Evolutionary conservation across 139 green algal species (phyloP).

Genomic region (Volvox reticuliferus): DNA sequence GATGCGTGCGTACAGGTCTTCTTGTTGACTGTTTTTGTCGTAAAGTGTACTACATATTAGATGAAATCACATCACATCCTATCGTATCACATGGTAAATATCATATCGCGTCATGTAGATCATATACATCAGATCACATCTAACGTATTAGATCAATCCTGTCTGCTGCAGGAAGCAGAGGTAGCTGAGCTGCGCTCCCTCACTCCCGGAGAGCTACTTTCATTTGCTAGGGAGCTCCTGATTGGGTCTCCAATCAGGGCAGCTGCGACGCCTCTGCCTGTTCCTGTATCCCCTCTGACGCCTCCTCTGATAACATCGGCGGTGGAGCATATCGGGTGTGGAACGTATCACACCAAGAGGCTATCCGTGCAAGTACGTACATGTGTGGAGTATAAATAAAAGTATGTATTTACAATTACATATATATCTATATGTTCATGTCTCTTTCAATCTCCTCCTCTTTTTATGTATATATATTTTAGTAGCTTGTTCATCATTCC

Average conservation of each 20-base stretch:
- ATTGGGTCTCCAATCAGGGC: neutral
- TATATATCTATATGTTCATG: neutral
- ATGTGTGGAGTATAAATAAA: neutral
- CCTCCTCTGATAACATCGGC: neutral
- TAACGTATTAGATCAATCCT: too few species aligned
- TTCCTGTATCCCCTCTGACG: slow-evolving; percentile 45
- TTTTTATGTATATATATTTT: neutral
- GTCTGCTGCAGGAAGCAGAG: slow-evolving; percentile 62
- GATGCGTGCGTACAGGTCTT: too few species aligned
- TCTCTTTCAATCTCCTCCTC: neutral
- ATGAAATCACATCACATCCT: neutral
- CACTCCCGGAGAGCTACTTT: slow-evolving; percentile 66
- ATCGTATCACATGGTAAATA: neutral
- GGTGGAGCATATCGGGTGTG: neutral
- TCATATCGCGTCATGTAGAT: too few species aligned
- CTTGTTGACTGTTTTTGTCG: neutral
- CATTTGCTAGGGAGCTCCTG: slow-evolving; percentile 66
- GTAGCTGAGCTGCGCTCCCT: slow-evolving; percentile 71
- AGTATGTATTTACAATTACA: neutral
- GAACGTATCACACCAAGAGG: neutral
- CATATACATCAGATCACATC: too few species aligned
- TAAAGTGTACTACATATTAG: neutral
- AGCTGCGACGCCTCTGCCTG: slow-evolving; percentile 63
- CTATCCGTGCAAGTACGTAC: neutral
- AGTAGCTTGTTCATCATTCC: neutral